These are phyloP conservation scores for Auxenochlorella protothecoides DNA, from an alignment of 139 green algal species.

Conservation along the genomic window DNA sequence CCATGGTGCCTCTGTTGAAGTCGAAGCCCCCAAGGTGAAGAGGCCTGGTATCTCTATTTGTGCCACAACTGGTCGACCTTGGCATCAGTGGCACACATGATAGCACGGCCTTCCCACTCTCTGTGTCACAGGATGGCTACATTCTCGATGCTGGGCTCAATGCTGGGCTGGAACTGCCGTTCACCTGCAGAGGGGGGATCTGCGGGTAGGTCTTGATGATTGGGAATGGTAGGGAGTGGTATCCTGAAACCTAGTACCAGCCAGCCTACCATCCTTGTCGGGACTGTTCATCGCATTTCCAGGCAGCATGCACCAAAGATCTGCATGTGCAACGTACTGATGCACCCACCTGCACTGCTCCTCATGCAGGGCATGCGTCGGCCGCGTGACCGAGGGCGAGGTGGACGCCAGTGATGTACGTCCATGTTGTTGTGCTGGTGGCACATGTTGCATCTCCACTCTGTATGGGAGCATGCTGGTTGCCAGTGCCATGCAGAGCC, in stretches of 20 bases:
- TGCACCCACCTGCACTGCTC: neutral
- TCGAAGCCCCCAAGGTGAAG: slow-evolving; percentile 37
- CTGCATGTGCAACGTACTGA: too few relatives aligned
- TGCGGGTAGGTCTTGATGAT: slow-evolving; percentile 25
- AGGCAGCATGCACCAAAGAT: too few relatives aligned
- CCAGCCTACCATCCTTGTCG: too few relatives aligned
- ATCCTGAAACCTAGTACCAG: too few relatives aligned
- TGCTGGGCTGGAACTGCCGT: slow-evolving; percentile 77
- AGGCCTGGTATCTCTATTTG: too few relatives aligned
- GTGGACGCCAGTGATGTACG: slow-evolving; percentile 70
- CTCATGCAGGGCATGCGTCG: slow-evolving; percentile 64
- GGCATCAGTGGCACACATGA: too few relatives aligned
- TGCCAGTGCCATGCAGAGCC: too few relatives aligned
- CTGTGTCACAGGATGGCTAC: slow-evolving; percentile 60
- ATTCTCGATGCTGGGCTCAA: slow-evolving; percentile 81
- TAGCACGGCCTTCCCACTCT: neutral
- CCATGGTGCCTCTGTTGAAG: slow-evolving; percentile 30
- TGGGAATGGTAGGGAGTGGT: too few relatives aligned
- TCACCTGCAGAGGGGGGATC: slow-evolving; percentile 71
- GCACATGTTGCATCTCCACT: too few relatives aligned
- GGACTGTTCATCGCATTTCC: too few relatives aligned
- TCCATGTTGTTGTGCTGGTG: neutral
- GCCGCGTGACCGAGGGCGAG: slow-evolving; percentile 46
- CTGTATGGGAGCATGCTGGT: too few relatives aligned
- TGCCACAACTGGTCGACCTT: too few relatives aligned